Conservation (phyloP, 345 rosid genomes). For the Anacardium occidentale region DNA sequence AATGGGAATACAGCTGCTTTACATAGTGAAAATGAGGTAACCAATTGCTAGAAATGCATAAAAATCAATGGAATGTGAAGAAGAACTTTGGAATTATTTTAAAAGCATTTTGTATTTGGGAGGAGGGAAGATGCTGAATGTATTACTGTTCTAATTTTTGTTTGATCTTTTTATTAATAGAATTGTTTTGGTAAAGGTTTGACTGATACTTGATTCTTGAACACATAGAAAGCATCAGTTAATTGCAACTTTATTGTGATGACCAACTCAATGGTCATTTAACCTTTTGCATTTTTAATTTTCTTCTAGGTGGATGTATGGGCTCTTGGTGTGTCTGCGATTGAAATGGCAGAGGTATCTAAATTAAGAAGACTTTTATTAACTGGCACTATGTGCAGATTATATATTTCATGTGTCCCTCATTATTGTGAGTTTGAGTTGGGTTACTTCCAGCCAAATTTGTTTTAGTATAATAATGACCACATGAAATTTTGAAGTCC, state of each 20-base stretch:
- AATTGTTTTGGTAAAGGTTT: neutral
- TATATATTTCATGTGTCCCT: neutral
- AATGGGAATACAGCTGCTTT: neutral
- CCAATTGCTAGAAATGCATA: neutral
- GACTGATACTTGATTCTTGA: neutral
- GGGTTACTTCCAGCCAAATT: neutral
- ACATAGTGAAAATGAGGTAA: neutral
- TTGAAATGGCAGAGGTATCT: constrained; percentile 99
- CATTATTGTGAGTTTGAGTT: neutral
- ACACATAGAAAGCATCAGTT: neutral
- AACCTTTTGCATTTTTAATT: constrained; percentile 16
- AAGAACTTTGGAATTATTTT: neutral
- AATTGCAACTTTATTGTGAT: neutral
- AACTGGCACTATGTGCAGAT: neutral
- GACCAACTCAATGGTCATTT: constrained; percentile 1
- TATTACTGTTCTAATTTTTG: neutral
- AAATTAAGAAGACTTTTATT: neutral
- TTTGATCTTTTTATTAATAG: neutral
- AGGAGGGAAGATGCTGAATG: neutral
- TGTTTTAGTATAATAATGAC: no score
- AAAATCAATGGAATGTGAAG: neutral
- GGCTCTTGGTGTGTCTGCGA: constrained; percentile 99
- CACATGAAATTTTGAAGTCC: neutral
- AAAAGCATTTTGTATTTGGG: neutral
- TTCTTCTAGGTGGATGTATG: constrained; percentile 91